Evolutionary conservation across 352 stramenopile species (phyloP).

Genomic region (Pythium volutum): DNA sequence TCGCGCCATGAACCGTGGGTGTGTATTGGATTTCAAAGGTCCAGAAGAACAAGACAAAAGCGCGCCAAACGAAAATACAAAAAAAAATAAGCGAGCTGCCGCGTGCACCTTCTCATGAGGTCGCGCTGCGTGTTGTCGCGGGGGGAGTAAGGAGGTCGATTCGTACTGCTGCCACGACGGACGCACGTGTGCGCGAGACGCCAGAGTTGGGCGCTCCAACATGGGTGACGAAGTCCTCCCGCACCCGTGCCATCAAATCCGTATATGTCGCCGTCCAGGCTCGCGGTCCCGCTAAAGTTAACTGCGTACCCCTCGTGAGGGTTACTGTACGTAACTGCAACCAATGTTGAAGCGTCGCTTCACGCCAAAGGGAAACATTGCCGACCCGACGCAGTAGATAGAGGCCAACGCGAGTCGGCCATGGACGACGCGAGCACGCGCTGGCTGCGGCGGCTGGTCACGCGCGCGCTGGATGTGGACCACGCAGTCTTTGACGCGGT

Average conservation of each 20-base stretch:
- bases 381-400: background rate
- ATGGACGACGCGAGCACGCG: slow-evolving; percentile 54
- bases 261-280: too few relatives aligned
- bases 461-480: slow-evolving; percentile 56
- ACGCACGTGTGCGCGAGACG: too few relatives aligned
- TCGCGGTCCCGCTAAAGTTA: background rate
- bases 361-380: background rate
- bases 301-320: background rate
- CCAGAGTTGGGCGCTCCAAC: too few relatives aligned
- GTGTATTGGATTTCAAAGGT: background rate
- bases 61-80: slow-evolving; percentile 4
- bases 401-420: background rate
- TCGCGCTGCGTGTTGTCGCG: too few relatives aligned
- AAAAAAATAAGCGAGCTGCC: too few relatives aligned
- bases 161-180: too few relatives aligned
- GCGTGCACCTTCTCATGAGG: too few relatives aligned
- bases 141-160: too few relatives aligned
- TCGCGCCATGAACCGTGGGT: too few relatives aligned
- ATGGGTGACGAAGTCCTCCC: too few relatives aligned
- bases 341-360: slow-evolving; percentile 18
- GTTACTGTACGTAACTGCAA: slow-evolving; percentile 19
- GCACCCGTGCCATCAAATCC: too few relatives aligned
- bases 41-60: background rate
- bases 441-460: slow-evolving; percentile 70
- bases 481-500: slow-evolving; percentile 52